These are phyloP conservation scores for Ogataea nakhonphanomensis DNA, from an alignment of 805 yeast species.

Conservation along the genomic window DNA sequence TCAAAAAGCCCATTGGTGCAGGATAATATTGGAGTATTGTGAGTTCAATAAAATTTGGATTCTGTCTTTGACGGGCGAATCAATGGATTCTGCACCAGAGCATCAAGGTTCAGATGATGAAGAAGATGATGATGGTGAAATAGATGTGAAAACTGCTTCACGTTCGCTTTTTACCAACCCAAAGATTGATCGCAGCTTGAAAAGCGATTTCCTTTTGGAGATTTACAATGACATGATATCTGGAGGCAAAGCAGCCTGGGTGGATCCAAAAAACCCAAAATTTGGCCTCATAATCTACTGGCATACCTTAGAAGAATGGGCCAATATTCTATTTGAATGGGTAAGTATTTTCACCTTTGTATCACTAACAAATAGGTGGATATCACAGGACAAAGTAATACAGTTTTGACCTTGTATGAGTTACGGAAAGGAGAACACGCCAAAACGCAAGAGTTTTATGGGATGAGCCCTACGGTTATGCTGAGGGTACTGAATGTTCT, in stretches of 20 bases:
- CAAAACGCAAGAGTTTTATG: constrained; percentile 53
- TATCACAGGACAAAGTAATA: constrained; percentile 70
- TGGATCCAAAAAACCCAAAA: constrained; percentile 42
- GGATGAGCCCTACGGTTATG: constrained; percentile 57
- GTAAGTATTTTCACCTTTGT: constrained; percentile 14
- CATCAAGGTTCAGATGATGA: constrained; percentile 6
- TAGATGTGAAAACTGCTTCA: constrained; percentile 5
- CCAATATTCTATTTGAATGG: constrained; percentile 60
- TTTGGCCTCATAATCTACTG: constrained; percentile 58
- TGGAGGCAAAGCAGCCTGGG: constrained; percentile 55
- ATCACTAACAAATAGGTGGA: constrained; percentile 43
- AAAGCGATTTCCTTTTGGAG: constrained; percentile 50
- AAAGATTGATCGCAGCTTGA: constrained; percentile 49
- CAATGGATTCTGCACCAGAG: constrained; percentile 11
- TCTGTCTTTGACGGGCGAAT: constrained; percentile 38
- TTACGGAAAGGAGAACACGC: constrained; percentile 62
- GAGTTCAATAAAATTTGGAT: constrained; percentile 53
- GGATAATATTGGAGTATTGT: constrained; percentile 60
- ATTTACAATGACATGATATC: constrained; percentile 57
- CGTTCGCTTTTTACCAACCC: constrained; percentile 47
- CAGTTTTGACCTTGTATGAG: constrained; percentile 81
- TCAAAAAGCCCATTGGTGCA: constrained; percentile 77
- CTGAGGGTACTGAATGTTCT: constrained; percentile 53
- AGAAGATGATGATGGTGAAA: constrained; percentile 17
- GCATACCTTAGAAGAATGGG: constrained; percentile 70